phyloP scores from a whole-genome alignment of 2,329 filamentous ascomycete genomes.

The Blastomyces parvus region DNA sequence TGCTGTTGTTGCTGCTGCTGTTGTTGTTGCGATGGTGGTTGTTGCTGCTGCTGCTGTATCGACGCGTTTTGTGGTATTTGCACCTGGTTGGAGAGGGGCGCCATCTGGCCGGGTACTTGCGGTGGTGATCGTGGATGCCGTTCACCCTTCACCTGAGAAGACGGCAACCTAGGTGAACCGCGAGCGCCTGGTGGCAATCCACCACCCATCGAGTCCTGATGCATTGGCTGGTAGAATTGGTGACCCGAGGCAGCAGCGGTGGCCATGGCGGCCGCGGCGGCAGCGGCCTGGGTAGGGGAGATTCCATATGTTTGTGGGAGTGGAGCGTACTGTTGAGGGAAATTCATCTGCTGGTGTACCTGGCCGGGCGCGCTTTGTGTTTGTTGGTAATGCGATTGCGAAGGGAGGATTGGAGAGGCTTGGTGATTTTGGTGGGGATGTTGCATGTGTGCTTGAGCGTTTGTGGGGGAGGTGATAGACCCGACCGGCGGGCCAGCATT shows the following conservation, averaged over 20 bases:
- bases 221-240: conserved; percentile 57
- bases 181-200: conserved; percentile 46
- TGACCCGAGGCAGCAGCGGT: conserved; percentile 82
- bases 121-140: conserved; percentile 67
- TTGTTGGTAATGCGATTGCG: conserved; percentile 61
- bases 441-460: conserved; percentile 57
- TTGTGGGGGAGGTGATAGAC: conserved; percentile 63
- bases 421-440: conserved; percentile 51
- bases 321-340: conserved; percentile 68
- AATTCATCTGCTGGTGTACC: conserved; percentile 64
- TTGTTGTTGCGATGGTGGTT: conserved; percentile 31
- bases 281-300: conserved; percentile 75
- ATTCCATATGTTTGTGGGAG: conserved; percentile 70
- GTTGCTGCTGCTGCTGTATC: conserved; percentile 23
- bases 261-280: conserved; percentile 87
- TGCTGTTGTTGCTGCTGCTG: conserved; percentile 21
- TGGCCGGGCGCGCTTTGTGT: conserved; percentile 51
- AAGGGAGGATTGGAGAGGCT: conserved; percentile 69
- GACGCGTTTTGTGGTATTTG: conserved; percentile 28
- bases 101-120: conserved; percentile 55
- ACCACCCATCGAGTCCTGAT: conserved; percentile 58
- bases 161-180: conserved; percentile 68
- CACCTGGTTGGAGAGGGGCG: conserved; percentile 30
- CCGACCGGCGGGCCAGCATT: conserved; percentile 37
- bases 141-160: conserved; percentile 59